A percentile compares a stretch with the other conserved stretches of the same genome.
Evolutionary conservation across 768 basidiomycete species (phyloP).

Genomic region (Agrocybe pediades): DNA sequence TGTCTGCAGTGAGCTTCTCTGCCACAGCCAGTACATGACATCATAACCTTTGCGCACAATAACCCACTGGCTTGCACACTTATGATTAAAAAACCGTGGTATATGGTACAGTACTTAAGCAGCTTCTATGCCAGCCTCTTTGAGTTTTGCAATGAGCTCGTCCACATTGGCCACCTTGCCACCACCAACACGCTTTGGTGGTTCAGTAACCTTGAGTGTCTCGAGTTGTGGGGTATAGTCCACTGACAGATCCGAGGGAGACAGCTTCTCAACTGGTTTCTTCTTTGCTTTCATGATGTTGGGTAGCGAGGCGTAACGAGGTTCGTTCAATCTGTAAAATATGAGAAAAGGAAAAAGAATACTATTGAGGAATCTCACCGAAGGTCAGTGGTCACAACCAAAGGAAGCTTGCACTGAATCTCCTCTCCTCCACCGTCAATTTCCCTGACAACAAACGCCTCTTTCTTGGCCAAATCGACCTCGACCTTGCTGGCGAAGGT

Average conservation of each 20-base stretch:
- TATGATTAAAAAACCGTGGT: no score
- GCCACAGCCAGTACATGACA: no score
- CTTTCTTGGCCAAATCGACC: conserved; percentile 61
- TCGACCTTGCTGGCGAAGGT: conserved; percentile 92
- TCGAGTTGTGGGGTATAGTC: conserved; percentile 85
- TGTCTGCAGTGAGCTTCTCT: no score
- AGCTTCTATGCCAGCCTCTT: conserved; percentile 71
- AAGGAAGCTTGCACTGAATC: conserved; percentile 75
- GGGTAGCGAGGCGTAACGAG: conserved; percentile 95
- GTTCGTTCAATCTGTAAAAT: conserved; percentile 72
- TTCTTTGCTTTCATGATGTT: conserved; percentile 99
- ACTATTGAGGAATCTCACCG: conserved; percentile 49
- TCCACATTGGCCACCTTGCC: conserved; percentile 91
- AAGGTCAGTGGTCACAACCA: conserved; percentile 91
- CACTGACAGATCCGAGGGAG: conserved; percentile 76
- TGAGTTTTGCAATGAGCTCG: conserved; percentile 85
- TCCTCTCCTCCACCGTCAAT: conserved; percentile 94
- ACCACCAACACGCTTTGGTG: conserved; percentile 88
- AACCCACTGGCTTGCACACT: no score
- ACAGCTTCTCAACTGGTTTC: conserved; percentile 88
- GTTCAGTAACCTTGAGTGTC: conserved; percentile 86
- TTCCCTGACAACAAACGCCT: conserved; percentile 79
- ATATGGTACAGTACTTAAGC: no score
- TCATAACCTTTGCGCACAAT: no score
- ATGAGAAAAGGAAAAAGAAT: background rate